These are phyloP conservation scores for Apiotrichum laibachii DNA, from an alignment of 1,284 basidiomycete genomes.

Conservation along the genomic window DNA sequence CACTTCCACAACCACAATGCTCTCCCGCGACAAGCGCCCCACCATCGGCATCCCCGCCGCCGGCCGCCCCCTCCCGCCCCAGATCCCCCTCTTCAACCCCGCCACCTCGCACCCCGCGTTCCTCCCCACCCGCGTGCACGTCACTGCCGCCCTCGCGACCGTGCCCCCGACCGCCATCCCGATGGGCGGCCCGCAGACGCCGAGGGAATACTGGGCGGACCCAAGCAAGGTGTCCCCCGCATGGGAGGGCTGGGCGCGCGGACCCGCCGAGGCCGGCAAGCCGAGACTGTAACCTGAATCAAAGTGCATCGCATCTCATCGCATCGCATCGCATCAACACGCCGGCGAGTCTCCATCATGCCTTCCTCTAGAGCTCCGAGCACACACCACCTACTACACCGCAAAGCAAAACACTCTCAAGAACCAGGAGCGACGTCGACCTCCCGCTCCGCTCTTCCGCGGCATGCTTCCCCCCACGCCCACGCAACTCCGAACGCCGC, in stretches of 20 bases:
- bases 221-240: slow-evolving; percentile 20
- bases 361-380: neutral
- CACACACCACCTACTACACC: neutral
- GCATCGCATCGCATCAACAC: too few relatives aligned
- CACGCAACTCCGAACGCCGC: neutral
- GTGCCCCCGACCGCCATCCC: slow-evolving; percentile 1
- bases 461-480: neutral
- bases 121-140: slow-evolving; percentile 20
- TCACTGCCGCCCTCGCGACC: slow-evolving; percentile 1
- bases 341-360: too few relatives aligned
- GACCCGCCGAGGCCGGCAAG: slow-evolving; percentile 15
- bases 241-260: slow-evolving; percentile 22
- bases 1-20: slow-evolving; percentile 5
- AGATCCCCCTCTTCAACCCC: slow-evolving; percentile 12
- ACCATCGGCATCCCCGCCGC: slow-evolving; percentile 3
- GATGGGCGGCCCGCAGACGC: neutral
- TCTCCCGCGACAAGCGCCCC: slow-evolving; percentile 22
- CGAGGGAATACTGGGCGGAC: slow-evolving; percentile 11
- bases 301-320: too few relatives aligned
- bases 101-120: slow-evolving; percentile 17
- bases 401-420: neutral
- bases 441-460: neutral
- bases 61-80: neutral
- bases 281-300: slow-evolving; percentile 6
- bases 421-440: neutral